Evolutionary conservation across 2,329 filamentous ascomycete genomes (phyloP).

Genomic region (Botrytis deweyae): DNA sequence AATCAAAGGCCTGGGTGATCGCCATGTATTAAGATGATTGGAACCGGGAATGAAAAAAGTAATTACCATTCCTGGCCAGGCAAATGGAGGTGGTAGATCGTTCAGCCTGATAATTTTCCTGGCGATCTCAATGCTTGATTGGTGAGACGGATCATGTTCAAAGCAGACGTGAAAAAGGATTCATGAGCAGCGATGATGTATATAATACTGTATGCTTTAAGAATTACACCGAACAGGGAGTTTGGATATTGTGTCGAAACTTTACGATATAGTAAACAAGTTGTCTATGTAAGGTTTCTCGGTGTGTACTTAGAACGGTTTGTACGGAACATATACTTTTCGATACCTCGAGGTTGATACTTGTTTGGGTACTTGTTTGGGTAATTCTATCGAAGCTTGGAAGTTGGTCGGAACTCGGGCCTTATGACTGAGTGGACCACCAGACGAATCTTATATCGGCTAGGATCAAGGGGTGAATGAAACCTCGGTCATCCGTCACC

Average conservation of each 20-base stretch:
- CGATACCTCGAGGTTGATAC: not conserved
- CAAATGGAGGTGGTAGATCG: not conserved
- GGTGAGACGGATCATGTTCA: not conserved
- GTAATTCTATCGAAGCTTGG: slow-evolving; percentile 6
- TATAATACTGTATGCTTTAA: not conserved
- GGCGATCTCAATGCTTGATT: not conserved
- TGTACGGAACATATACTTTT: not conserved
- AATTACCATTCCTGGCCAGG: not conserved
- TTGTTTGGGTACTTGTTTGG: not conserved
- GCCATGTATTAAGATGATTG: not conserved
- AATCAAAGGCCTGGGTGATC: not conserved
- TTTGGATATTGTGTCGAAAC: not conserved
- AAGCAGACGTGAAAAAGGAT: not conserved
- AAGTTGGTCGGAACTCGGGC: not conserved
- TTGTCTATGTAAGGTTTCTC: not conserved
- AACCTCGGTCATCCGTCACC: not conserved
- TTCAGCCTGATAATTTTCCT: not conserved
- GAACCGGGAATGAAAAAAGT: not conserved
- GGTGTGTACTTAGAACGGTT: too few relatives aligned
- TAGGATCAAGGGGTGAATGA: not conserved
- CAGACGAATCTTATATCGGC: not conserved
- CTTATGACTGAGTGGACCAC: not conserved
- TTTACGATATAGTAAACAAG: not conserved
- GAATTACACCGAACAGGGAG: not conserved
- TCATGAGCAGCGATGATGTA: not conserved